A percentile compares a stretch with the other conserved stretches of the same genome.
Conservation (phyloP, 2,329 filamentous ascomycete species). For the Orbilia oligospora region DNA sequence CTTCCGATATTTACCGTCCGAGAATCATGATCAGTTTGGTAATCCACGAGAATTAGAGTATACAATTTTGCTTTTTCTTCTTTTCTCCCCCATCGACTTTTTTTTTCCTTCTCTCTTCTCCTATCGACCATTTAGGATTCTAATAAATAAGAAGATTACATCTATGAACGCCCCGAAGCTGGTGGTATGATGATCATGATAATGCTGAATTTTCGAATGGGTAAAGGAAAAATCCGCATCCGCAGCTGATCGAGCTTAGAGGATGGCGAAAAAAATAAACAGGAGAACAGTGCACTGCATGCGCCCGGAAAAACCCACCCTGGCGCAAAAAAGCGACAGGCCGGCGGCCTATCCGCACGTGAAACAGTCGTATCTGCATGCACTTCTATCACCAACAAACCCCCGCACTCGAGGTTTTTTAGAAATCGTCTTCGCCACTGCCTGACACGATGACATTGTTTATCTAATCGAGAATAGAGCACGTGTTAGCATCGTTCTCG, state of each 20-base stretch:
- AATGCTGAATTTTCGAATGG: slow-evolving; percentile 26
- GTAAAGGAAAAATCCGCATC: slow-evolving; percentile 32
- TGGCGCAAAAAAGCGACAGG: slow-evolving; percentile 21
- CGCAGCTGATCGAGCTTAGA: slow-evolving; percentile 24
- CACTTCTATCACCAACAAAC: slow-evolving; percentile 28
- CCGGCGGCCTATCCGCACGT: slow-evolving; percentile 47
- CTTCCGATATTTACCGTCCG: slow-evolving; percentile 17
- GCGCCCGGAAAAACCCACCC: slow-evolving; percentile 55
- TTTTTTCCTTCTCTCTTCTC: background rate
- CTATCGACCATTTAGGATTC: slow-evolving; percentile 42
- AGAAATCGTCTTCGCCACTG: slow-evolving; percentile 65
- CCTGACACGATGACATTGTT: slow-evolving; percentile 66
- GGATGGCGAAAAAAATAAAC: slow-evolving; percentile 36
- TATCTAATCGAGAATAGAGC: slow-evolving; percentile 50
- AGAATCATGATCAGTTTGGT: background rate
- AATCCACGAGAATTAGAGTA: slow-evolving; percentile 29
- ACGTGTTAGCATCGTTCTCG: slow-evolving; percentile 43
- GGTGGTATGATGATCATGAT: slow-evolving; percentile 51
- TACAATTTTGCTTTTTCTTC: slow-evolving; percentile 34
- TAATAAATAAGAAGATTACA: slow-evolving; percentile 41
- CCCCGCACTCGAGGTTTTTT: slow-evolving; percentile 38
- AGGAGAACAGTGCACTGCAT: slow-evolving; percentile 48
- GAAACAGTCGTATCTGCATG: slow-evolving; percentile 54
- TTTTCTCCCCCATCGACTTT: background rate
- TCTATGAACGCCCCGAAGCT: slow-evolving; percentile 55